Percentiles rank a stretch among this genome's conserved stretches.
Evolutionary conservation across 371 early-diverging fungal species (phyloP).

Genomic region (Mucor saturninus): DNA sequence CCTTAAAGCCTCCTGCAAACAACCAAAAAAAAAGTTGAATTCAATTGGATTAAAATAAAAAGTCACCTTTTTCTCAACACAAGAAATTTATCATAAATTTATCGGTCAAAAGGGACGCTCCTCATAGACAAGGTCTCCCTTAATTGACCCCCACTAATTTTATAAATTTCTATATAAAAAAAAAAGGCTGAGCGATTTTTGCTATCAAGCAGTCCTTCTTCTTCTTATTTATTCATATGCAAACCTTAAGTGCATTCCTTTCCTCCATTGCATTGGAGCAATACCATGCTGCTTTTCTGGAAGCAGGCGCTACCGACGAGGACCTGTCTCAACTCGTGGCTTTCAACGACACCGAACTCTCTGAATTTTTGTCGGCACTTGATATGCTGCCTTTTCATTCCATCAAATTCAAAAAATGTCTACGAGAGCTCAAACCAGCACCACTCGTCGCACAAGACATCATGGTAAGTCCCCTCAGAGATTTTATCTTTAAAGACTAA

Average conservation of each 20-base stretch:
- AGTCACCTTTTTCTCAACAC: too few relatives aligned
- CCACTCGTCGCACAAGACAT: not conserved
- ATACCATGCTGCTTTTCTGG: slow-evolving; percentile 50
- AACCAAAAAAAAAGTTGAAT: not conserved
- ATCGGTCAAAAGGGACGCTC: not conserved
- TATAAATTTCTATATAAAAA: not conserved
- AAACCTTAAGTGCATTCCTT: slow-evolving; percentile 42
- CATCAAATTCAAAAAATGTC: slow-evolving; percentile 46
- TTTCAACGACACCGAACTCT: slow-evolving; percentile 56
- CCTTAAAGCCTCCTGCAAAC: too few relatives aligned
- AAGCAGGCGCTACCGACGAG: slow-evolving; percentile 58
- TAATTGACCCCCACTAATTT: not conserved
- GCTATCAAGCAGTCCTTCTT: not conserved
- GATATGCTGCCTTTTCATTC: slow-evolving; percentile 61
- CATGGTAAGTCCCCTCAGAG: not conserved
- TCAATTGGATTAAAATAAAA: too few relatives aligned
- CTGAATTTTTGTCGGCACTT: slow-evolving; percentile 46
- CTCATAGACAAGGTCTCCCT: slow-evolving; percentile 2
- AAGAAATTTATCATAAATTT: too few relatives aligned
- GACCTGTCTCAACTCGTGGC: slow-evolving; percentile 50
- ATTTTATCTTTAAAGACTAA: not conserved
- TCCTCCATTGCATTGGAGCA: slow-evolving; percentile 45
- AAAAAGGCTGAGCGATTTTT: slow-evolving; percentile 15
- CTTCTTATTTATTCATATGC: not conserved
- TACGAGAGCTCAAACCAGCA: slow-evolving; percentile 37